Conservation (phyloP, 805 yeast genomes). For the Yarrowia keelungensis region DNA sequence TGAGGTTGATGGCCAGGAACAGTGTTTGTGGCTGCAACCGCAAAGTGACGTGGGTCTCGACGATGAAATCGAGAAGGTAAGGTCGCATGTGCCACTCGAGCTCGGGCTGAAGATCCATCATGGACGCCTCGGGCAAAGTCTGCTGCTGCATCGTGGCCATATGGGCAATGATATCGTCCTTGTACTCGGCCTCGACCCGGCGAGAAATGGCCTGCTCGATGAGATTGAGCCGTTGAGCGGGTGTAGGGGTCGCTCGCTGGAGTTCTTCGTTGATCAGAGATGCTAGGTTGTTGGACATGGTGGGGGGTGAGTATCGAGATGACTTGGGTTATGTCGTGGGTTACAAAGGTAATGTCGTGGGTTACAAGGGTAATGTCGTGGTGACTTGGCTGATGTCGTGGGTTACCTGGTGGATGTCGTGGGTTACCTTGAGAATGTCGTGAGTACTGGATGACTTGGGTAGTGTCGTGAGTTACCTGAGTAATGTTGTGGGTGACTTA, state of each 20-base stretch:
- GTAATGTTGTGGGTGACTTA: background rate
- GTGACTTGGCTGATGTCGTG: too few species aligned
- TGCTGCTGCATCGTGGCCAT: conserved; percentile 48
- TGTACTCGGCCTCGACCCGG: conserved; percentile 50
- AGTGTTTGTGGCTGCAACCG: conserved; percentile 71
- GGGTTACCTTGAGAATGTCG: too few species aligned
- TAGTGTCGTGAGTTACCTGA: background rate
- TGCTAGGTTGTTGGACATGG: conserved; percentile 36
- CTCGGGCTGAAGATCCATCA: conserved; percentile 89
- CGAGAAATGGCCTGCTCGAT: conserved; percentile 42
- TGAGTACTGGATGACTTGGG: too few species aligned
- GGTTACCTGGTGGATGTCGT: too few species aligned
- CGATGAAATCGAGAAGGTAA: conserved; percentile 76
- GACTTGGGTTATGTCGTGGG: too few species aligned
- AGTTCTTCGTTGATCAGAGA: conserved; percentile 36
- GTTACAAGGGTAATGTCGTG: background rate
- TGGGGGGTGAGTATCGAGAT: too few species aligned
- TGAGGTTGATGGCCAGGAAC: conserved; percentile 72
- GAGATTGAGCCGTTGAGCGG: conserved; percentile 41
- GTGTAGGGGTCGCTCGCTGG: conserved; percentile 13
- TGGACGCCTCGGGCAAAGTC: conserved; percentile 60
- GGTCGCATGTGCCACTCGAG: conserved; percentile 75
- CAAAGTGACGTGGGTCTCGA: conserved; percentile 66
- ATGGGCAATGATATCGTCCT: conserved; percentile 50
- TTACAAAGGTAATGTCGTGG: background rate